phyloP scores from a whole-genome alignment of 1,139 yeast species.

The Geotrichum phurueaensis region DNA sequence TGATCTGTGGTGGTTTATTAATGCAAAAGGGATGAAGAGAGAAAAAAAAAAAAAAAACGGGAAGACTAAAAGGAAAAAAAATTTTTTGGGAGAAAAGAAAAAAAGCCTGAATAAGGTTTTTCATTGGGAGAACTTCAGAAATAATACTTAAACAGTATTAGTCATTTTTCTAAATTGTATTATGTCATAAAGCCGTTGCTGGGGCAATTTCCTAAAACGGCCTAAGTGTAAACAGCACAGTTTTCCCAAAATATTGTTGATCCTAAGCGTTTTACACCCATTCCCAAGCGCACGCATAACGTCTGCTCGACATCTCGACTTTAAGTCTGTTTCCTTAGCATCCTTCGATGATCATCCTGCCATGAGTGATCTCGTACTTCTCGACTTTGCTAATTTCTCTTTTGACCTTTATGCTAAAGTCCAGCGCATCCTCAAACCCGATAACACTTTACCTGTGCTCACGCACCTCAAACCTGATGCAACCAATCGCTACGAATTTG shows the following conservation, averaged over 20 bases:
- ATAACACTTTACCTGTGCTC: background rate
- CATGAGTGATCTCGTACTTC: slow-evolving; percentile 15
- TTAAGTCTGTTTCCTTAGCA: background rate
- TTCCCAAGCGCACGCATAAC: background rate
- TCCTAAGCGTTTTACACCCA: background rate
- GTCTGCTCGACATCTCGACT: background rate
- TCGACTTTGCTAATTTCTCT: slow-evolving; percentile 19
- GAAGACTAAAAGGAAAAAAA: background rate
- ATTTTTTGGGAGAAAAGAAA: background rate
- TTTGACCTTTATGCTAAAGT: slow-evolving; percentile 18
- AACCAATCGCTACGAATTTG: slow-evolving; percentile 18
- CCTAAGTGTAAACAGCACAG: background rate
- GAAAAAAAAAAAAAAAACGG: too few species aligned
- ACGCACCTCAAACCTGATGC: background rate
- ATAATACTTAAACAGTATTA: background rate
- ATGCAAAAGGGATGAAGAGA: background rate
- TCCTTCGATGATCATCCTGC: background rate
- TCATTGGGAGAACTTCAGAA: slow-evolving; percentile 4
- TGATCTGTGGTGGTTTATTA: background rate
- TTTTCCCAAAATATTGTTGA: background rate
- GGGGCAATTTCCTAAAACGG: background rate
- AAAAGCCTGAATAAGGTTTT: background rate
- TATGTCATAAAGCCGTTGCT: background rate
- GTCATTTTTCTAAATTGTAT: background rate
- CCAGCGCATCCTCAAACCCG: slow-evolving; percentile 16